Conservation (phyloP, 2,329 filamentous ascomycete genomes). For the Paecilomyces variotii region DNA sequence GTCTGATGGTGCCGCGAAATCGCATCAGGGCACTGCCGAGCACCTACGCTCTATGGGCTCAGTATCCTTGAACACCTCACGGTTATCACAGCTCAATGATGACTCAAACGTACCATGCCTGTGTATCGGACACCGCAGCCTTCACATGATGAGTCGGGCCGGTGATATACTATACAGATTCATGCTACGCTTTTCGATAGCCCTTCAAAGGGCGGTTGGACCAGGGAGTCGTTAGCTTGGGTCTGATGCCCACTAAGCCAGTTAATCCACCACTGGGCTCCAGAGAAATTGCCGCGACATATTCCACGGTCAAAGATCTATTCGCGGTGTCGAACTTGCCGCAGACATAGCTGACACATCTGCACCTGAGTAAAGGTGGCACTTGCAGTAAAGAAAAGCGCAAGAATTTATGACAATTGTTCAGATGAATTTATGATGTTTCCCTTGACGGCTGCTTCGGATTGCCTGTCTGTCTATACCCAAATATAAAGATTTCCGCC, state of each 20-base stretch:
- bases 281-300: slow-evolving; percentile 64
- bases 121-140: slow-evolving; percentile 56
- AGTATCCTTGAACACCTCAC: slow-evolving; percentile 60
- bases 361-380: slow-evolving; percentile 41
- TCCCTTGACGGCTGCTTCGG: too few species aligned
- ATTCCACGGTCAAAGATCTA: slow-evolving; percentile 49
- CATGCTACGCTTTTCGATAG: slow-evolving; percentile 43
- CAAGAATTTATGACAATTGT: too few species aligned
- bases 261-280: slow-evolving; percentile 16
- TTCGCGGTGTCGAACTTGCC: slow-evolving; percentile 42
- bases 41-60: slow-evolving; percentile 54
- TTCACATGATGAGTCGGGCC: slow-evolving; percentile 57
- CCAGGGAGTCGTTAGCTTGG: slow-evolving; percentile 28
- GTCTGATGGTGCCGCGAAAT: slow-evolving; percentile 59
- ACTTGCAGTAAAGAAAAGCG: neutral
- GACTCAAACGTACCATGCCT: slow-evolving; percentile 69
- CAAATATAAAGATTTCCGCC: too few species aligned
- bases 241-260: neutral
- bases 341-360: slow-evolving; percentile 48
- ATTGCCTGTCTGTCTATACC: too few species aligned
- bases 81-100: slow-evolving; percentile 64
- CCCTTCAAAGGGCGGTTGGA: slow-evolving; percentile 72
- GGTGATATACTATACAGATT: slow-evolving; percentile 54
- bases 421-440: too few species aligned
- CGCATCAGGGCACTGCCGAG: slow-evolving; percentile 45